phyloP scores from a whole-genome alignment of 148 eudicot genomes.

The Euryodendron excelsum region DNA sequence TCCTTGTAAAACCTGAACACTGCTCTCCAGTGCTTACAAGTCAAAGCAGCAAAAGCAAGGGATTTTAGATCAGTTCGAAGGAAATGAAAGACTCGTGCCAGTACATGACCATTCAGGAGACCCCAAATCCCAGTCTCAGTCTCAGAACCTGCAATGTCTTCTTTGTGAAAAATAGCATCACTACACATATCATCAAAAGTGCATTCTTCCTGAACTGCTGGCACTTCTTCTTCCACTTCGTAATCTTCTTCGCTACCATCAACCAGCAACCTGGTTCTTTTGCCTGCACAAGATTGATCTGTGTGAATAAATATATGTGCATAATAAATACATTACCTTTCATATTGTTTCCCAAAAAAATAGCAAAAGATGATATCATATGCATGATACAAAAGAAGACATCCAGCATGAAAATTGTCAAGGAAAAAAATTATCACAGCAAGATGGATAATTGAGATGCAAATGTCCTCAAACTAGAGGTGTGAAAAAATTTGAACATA shows the following conservation, averaged over 20 bases:
- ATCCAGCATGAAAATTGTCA: neutral
- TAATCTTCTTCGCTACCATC: constrained; percentile 56
- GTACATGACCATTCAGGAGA: constrained; percentile 65
- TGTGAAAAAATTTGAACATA: neutral
- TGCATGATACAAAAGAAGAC: neutral
- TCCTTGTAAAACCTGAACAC: constrained; percentile 62
- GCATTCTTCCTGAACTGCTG: constrained; percentile 30
- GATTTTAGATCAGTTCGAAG: constrained; percentile 80
- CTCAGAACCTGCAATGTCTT: constrained; percentile 28
- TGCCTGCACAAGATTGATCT: constrained; percentile 45
- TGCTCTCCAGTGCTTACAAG: constrained; percentile 91
- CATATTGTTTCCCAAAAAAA: neutral
- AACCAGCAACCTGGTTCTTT: constrained; percentile 51
- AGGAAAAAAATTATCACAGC: neutral
- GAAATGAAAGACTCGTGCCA: constrained; percentile 86
- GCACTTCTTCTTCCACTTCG: constrained; percentile 40
- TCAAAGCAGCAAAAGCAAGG: constrained; percentile 56
- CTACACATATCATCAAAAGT: constrained; percentile 74
- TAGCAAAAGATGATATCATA: neutral
- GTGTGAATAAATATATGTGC: constrained; percentile 5
- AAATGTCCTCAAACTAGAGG: constrained; percentile 3
- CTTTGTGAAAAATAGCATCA: constrained; percentile 44
- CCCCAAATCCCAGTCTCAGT: constrained; percentile 61
- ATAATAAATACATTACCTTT: neutral
- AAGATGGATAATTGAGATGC: constrained; percentile 7